Evolutionary conservation across 2,329 filamentous ascomycete genomes (phyloP).

Genomic region (Alternaria ventricosa): DNA sequence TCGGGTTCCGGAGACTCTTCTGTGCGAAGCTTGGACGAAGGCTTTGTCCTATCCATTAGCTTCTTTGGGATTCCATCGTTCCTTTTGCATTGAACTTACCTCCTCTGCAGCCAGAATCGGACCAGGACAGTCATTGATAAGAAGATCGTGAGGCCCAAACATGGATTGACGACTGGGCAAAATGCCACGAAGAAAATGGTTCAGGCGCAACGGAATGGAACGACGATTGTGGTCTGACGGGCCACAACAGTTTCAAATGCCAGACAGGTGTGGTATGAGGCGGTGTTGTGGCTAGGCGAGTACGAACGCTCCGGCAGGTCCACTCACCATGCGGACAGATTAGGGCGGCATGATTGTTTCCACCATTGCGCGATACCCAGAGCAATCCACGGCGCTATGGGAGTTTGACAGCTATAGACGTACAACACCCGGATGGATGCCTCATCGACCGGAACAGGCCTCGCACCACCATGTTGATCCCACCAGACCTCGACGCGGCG

Average conservation of each 20-base stretch:
- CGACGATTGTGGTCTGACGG: neutral
- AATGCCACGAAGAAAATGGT: neutral
- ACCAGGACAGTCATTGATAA: neutral
- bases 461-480: constrained; percentile 19
- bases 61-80: neutral
- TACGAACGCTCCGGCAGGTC: constrained; percentile 16
- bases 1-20: neutral
- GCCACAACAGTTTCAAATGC: neutral
- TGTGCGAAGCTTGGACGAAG: neutral
- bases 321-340: constrained; percentile 20
- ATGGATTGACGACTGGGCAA: neutral
- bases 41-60: neutral
- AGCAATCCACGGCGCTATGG: constrained; percentile 3
- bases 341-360: constrained; percentile 8
- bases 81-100: neutral
- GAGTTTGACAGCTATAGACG: constrained; percentile 13
- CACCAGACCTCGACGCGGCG: constrained; percentile 15
- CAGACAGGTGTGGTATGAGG: neutral
- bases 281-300: constrained; percentile 12
- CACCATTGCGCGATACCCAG: constrained; percentile 13
- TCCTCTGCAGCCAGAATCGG: neutral
- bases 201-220: neutral
- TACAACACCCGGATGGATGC: constrained; percentile 6
- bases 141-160: neutral
- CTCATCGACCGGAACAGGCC: constrained; percentile 15